phyloP scores from a whole-genome alignment of 306 rosid species.

The Albizia julibrissin region DNA sequence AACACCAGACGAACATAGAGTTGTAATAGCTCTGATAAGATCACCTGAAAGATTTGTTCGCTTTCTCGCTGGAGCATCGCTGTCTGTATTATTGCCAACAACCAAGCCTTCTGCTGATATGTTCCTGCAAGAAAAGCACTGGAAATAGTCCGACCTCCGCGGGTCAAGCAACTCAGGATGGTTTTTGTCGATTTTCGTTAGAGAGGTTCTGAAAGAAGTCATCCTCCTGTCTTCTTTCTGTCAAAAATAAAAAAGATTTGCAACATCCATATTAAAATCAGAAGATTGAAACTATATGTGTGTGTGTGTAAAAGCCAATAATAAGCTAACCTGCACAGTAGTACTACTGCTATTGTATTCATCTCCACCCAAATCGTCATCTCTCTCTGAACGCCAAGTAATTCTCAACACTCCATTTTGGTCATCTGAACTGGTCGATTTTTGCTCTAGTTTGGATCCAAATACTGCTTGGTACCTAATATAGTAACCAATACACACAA shows the following conservation, averaged over 20 bases:
- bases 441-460: constrained; percentile 54
- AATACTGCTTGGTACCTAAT: constrained; percentile 70
- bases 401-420: constrained; percentile 37
- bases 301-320: neutral
- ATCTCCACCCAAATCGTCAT: constrained; percentile 36
- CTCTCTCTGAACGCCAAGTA: constrained; percentile 32
- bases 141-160: constrained; percentile 49
- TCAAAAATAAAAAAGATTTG: constrained; percentile 19
- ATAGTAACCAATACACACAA: constrained; percentile 1
- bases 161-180: constrained; percentile 42
- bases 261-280: neutral
- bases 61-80: constrained; percentile 36
- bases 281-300: neutral
- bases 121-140: constrained; percentile 59
- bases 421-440: constrained; percentile 33
- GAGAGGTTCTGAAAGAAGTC: constrained; percentile 38
- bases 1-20: constrained; percentile 59
- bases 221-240: constrained; percentile 46
- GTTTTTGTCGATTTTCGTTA: constrained; percentile 41
- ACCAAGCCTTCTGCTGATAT: constrained; percentile 46
- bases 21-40: constrained; percentile 49
- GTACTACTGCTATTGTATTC: constrained; percentile 35
- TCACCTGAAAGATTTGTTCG: constrained; percentile 50
- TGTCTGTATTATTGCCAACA: constrained; percentile 36
- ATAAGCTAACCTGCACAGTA: constrained; percentile 52